A percentile compares a stretch with the other conserved stretches of the same genome.
These are phyloP conservation scores for Amanita fuliginea DNA, from an alignment of 768 basidiomycete genomes.

Conservation along the genomic window DNA sequence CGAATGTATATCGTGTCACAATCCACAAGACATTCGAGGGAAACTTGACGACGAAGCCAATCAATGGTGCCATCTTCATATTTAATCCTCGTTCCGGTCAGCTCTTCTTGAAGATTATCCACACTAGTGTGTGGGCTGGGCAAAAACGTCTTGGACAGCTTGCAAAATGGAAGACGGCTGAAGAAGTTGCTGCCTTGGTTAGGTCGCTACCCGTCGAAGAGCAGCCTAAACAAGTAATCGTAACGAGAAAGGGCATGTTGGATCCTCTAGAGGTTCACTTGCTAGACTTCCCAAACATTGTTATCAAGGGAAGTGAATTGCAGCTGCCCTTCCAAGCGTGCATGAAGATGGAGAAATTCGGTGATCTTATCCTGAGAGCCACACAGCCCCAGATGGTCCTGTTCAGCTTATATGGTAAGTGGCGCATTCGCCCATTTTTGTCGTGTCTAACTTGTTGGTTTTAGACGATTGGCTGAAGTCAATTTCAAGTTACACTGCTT, in stretches of 20 bases:
- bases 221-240: slow-evolving; percentile 99
- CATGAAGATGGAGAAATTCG: slow-evolving; percentile 99
- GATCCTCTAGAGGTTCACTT: slow-evolving; percentile 96
- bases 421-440: neutral
- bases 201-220: slow-evolving; percentile 99
- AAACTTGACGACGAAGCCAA: slow-evolving; percentile 98
- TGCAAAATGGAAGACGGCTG: slow-evolving; percentile 99
- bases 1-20: slow-evolving; percentile 98
- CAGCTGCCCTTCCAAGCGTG: slow-evolving; percentile 99
- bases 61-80: slow-evolving; percentile 97
- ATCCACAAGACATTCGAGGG: slow-evolving; percentile 99
- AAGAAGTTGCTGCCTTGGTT: slow-evolving; percentile 97
- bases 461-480: slow-evolving; percentile 98
- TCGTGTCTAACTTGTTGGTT: slow-evolving; percentile 4
- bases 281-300: slow-evolving; percentile 99
- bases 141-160: slow-evolving; percentile 99
- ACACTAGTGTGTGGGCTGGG: slow-evolving; percentile 99
- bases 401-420: slow-evolving; percentile 85
- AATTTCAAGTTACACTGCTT: slow-evolving; percentile 97
- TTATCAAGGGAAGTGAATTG: slow-evolving; percentile 98
- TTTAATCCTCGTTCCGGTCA: slow-evolving; percentile 99
- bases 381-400: slow-evolving; percentile 99
- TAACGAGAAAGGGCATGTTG: slow-evolving; percentile 99
- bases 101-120: slow-evolving; percentile 97
- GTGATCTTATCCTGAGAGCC: slow-evolving; percentile 92